Base-by-base conservation (phyloP, 108 stramenopile species). In the Fragilaria crotonensis region DNA sequence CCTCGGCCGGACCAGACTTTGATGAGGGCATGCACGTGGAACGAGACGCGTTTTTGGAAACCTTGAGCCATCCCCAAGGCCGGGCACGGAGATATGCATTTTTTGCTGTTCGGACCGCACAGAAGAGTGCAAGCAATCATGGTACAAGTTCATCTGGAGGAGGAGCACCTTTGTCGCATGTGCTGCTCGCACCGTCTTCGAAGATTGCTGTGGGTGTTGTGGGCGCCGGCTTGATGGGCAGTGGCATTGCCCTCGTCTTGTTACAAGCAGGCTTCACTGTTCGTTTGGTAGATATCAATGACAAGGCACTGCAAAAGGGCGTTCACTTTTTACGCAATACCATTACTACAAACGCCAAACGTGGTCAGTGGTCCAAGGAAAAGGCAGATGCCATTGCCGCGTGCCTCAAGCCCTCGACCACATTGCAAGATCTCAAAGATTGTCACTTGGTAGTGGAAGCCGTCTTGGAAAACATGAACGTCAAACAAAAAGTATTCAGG, bases 171-270 rank as follows among this genome's bases (percentile, higher is more conserved):
- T 46, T 46, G 45, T 46, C 22, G 4, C n/a, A 4, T 2, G 45
- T 21, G 22, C 2, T 19, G 45, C 2, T 52, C 51, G 1, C 18
- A 3, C 7, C 18, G 25, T 3, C 2, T 41, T 41, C 36, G 11
- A 41, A 41, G 11, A 41, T 14, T 41, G 36, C 52, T 18, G 81
- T 80, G 26, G 96, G 88, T 30, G 88, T 98, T 2, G 77, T 97
- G 48, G 97, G 97, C 9, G 95, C 95, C 25, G 97, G 97, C 27
- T 88, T 94, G 22, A 98, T 98, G 97, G 97, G 96, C 27, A 77
- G 85, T 63, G 97, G 97, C 48, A 98, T 98, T 70, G 89, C 95
- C 33, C 77, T 95, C 57, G 89, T 89, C 17, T 85, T 96, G 53
- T 78, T 96, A 11, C 76, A 84, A 25, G 90, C 92, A 21, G 95